phyloP scores from a whole-genome alignment of 2,329 filamentous ascomycete genomes.

The Purpureocillium lavendulum region DNA sequence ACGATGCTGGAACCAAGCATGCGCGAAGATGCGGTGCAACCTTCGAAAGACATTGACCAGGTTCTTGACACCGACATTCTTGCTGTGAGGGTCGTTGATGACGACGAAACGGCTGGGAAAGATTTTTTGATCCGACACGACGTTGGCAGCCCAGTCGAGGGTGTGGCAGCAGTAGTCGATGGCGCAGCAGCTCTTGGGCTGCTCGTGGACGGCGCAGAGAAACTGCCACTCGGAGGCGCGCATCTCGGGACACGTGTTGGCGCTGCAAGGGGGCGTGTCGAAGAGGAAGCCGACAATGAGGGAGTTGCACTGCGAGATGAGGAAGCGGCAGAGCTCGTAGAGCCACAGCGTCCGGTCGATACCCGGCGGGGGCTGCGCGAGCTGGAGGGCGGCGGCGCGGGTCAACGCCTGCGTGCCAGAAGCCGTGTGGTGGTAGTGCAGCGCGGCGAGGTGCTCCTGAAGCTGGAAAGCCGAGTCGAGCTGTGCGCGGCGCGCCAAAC shows the following conservation, averaged over 20 bases:
- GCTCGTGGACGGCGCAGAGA: slow-evolving; percentile 92
- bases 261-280: slow-evolving; percentile 81
- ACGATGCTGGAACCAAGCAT: slow-evolving; percentile 97
- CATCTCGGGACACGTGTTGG: slow-evolving; percentile 92
- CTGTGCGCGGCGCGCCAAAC: slow-evolving; percentile 32
- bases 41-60: slow-evolving; percentile 91
- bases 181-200: slow-evolving; percentile 92
- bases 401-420: slow-evolving; percentile 63
- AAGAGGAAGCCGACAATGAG: slow-evolving; percentile 90
- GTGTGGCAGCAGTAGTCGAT: slow-evolving; percentile 99
- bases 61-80: slow-evolving; percentile 64
- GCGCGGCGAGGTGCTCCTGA: slow-evolving; percentile 90
- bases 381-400: slow-evolving; percentile 62
- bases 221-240: slow-evolving; percentile 99
- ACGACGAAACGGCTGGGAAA: slow-evolving; percentile 78
- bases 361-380: slow-evolving; percentile 72
- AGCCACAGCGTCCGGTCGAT: slow-evolving; percentile 89
- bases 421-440: slow-evolving; percentile 73
- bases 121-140: slow-evolving; percentile 87
- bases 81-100: slow-evolving; percentile 47
- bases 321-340: slow-evolving; percentile 93
- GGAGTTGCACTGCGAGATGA: slow-evolving; percentile 89
- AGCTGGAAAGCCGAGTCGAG: slow-evolving; percentile 96
- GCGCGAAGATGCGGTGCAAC: slow-evolving; percentile 93
- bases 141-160: slow-evolving; percentile 93